phyloP scores from a whole-genome alignment of 805 yeast genomes.

The Starmerella apis region DNA sequence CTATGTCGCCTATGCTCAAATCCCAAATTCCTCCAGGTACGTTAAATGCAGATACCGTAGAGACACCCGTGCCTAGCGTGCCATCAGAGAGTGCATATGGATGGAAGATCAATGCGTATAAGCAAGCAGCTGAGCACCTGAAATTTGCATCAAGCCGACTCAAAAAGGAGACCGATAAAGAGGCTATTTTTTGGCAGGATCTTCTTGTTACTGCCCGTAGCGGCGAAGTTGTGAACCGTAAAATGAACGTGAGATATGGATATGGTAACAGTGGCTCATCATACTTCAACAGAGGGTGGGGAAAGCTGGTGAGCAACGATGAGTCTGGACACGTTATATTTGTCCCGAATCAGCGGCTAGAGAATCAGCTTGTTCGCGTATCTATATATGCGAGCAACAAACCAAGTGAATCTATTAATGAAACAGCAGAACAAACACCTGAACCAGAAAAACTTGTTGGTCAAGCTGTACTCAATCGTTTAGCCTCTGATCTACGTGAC shows the following conservation, averaged over 20 bases:
- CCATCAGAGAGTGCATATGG: constrained; percentile 39
- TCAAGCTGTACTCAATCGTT: constrained; percentile 2
- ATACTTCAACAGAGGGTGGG: constrained; percentile 65
- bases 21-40: constrained; percentile 24
- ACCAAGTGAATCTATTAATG: not conserved
- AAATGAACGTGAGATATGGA: constrained; percentile 76
- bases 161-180: constrained; percentile 46
- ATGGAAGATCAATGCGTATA: constrained; percentile 71
- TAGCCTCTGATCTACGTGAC: not conserved
- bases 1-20: constrained; percentile 44
- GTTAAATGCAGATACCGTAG: constrained; percentile 30
- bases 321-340: constrained; percentile 38
- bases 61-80: constrained; percentile 13
- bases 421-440: constrained; percentile 8
- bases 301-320: constrained; percentile 31
- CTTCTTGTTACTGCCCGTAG: constrained; percentile 31
- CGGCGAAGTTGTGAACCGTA: constrained; percentile 58
- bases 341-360: constrained; percentile 31
- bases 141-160: constrained; percentile 44
- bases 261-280: constrained; percentile 83
- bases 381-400: constrained; percentile 34
- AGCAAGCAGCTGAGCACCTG: constrained; percentile 44
- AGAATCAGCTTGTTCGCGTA: constrained; percentile 46
- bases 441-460: constrained; percentile 9
- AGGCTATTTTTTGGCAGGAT: constrained; percentile 58